phyloP scores from a whole-genome alignment of 1,139 yeast species.

The Lodderomyces elongisporus region DNA sequence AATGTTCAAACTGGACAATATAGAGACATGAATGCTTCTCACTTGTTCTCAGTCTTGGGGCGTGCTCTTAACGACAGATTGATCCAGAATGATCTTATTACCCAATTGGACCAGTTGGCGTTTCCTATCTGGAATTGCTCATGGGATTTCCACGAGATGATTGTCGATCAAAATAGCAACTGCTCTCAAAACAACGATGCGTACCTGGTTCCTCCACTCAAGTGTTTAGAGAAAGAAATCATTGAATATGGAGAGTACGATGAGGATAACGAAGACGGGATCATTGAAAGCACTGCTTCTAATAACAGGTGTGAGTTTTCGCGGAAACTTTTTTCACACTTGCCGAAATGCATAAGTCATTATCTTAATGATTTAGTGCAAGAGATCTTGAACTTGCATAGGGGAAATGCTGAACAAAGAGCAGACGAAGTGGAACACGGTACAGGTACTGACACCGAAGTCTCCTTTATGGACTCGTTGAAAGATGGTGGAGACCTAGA shows the following conservation, averaged over 20 bases:
- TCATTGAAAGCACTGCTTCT: constrained; percentile 11
- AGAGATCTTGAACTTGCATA: constrained; percentile 28
- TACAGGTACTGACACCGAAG: background rate
- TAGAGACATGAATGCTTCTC: constrained; percentile 58
- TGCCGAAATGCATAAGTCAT: constrained; percentile 29
- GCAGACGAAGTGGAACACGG: constrained; percentile 8
- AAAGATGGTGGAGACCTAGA: constrained; percentile 30
- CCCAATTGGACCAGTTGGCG: constrained; percentile 19
- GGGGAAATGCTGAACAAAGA: constrained; percentile 39
- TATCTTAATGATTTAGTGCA: constrained; percentile 29
- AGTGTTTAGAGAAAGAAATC: constrained; percentile 30
- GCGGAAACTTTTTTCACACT: constrained; percentile 8
- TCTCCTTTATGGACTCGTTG: constrained; percentile 8
- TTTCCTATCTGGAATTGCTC: constrained; percentile 21
- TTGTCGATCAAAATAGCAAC: constrained; percentile 1
- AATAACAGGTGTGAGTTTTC: constrained; percentile 16
- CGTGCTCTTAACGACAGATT: constrained; percentile 36
- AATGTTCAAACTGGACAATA: constrained; percentile 38
- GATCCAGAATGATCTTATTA: constrained; percentile 16
- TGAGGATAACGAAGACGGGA: constrained; percentile 18
- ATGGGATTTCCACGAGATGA: constrained; percentile 38
- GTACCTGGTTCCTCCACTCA: constrained; percentile 14
- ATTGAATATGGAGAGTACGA: constrained; percentile 39
- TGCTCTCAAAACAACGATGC: constrained; percentile 15
- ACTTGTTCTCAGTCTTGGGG: constrained; percentile 50